These are phyloP conservation scores for Chrysochromulina tobinii DNA, from an alignment of 78 protist species.

Conservation along the genomic window DNA sequence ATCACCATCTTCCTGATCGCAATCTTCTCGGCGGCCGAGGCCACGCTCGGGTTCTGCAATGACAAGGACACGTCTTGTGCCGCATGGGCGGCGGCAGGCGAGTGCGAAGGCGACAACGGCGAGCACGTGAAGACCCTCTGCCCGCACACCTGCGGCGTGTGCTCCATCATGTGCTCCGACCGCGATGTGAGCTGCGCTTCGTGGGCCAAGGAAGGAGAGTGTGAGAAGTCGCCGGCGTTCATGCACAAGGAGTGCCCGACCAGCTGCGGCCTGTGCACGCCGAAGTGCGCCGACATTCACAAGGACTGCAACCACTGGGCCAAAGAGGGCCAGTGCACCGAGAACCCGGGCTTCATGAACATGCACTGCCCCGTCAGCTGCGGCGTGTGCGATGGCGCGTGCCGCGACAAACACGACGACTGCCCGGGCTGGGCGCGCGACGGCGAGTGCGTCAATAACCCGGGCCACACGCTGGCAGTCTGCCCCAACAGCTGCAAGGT, in stretches of 20 bases:
- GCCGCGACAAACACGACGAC: background rate
- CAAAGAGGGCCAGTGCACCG: background rate
- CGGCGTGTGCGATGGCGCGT: background rate
- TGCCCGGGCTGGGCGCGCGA: background rate
- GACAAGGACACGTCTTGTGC: background rate
- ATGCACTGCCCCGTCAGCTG: background rate
- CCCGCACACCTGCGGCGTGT: background rate
- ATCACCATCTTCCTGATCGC: no score
- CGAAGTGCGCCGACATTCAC: background rate
- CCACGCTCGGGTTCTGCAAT: background rate
- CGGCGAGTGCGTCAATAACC: background rate
- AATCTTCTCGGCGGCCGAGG: no score
- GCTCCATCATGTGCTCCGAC: background rate
- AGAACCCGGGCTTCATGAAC: background rate
- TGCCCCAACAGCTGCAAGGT: no score
- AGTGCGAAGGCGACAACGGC: background rate
- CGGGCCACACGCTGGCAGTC: background rate
- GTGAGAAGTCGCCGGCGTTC: background rate
- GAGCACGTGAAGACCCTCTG: background rate
- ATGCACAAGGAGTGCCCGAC: conserved; percentile 3
- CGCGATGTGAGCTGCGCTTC: background rate
- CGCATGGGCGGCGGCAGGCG: background rate
- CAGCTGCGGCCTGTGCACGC: background rate
- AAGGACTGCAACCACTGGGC: background rate
- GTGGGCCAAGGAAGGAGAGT: background rate